A percentile compares a stretch with the other conserved stretches of the same genome.
Evolutionary conservation across 345 rosid genomes (phyloP).

Genomic region (Sisymbrium altissimum): DNA sequence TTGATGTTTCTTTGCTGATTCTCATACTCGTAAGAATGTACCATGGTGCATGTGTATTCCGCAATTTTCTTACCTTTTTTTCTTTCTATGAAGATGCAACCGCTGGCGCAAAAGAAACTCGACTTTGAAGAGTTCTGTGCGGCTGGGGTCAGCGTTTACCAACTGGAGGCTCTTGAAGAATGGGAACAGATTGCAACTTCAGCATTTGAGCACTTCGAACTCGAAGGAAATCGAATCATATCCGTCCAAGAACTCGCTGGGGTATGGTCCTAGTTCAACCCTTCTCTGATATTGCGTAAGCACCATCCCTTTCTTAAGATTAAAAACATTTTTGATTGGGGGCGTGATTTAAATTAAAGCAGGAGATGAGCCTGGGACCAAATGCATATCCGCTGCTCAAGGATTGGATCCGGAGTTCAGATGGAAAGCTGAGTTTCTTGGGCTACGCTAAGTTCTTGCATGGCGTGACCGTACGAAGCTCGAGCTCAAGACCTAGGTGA

Average conservation of each 20-base stretch:
- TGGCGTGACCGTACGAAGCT: conserved; percentile 61
- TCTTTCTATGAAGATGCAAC: conserved; percentile 57
- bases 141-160: conserved; percentile 77
- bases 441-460: conserved; percentile 80
- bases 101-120: conserved; percentile 61
- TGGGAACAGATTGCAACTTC: conserved; percentile 75
- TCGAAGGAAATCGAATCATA: conserved; percentile 76
- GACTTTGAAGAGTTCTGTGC: conserved; percentile 91
- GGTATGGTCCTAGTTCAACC: conserved; percentile 38
- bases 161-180: conserved; percentile 77
- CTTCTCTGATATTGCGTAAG: not conserved
- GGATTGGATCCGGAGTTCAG: conserved; percentile 58
- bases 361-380: conserved; percentile 67
- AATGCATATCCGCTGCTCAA: conserved; percentile 46
- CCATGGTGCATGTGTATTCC: not conserved
- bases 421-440: conserved; percentile 59
- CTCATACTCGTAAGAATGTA: not conserved
- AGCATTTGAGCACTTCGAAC: conserved; percentile 82
- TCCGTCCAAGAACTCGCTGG: conserved; percentile 72
- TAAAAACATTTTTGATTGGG: not conserved
- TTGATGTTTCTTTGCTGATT: not conserved
- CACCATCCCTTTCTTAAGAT: not conserved
- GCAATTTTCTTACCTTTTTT: not conserved
- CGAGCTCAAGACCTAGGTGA: conserved; percentile 55
- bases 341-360: not conserved